Conservation (phyloP, 129 eudicot species). For the Chrysanthemum lavandulifolium region DNA sequence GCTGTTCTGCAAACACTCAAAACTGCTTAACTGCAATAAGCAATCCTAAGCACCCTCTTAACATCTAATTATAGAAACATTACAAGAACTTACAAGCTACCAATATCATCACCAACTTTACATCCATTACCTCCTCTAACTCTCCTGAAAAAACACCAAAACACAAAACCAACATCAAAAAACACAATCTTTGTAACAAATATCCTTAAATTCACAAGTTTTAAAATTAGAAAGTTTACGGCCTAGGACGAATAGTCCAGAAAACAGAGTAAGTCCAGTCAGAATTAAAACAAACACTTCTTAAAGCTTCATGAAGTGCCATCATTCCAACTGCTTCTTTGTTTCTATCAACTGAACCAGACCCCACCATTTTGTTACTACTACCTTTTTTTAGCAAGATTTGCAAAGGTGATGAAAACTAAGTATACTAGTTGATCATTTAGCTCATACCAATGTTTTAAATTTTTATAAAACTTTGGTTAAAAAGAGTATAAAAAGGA, state of each 20-base stretch:
- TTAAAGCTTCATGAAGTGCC: conserved; percentile 55
- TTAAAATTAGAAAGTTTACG: conserved; percentile 36
- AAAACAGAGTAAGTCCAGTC: conserved; percentile 99
- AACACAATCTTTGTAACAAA: neutral
- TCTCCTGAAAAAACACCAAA: conserved; percentile 55
- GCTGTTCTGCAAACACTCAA: too few relatives aligned
- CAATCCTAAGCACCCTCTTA: neutral
- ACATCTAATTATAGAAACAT: neutral
- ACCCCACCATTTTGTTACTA: conserved; percentile 34
- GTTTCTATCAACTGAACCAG: conserved; percentile 43
- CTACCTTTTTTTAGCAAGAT: conserved; percentile 13
- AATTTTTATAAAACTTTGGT: neutral
- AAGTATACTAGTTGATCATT: conserved; percentile 4
- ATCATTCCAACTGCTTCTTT: conserved; percentile 50
- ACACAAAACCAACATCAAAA: conserved; percentile 26
- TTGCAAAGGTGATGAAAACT: conserved; percentile 10
- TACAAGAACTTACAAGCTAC: conserved; percentile 72
- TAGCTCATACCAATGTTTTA: conserved; percentile 11
- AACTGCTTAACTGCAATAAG: neutral
- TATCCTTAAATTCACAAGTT: neutral
- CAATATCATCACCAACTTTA: conserved; percentile 96
- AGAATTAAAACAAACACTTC: conserved; percentile 77
- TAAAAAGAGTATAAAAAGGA: neutral
- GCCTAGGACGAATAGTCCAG: conserved; percentile 97
- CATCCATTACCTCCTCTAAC: conserved; percentile 96